These are phyloP conservation scores for Amanita pallidorosea DNA, from an alignment of 768 basidiomycete species.

Conservation along the genomic window DNA sequence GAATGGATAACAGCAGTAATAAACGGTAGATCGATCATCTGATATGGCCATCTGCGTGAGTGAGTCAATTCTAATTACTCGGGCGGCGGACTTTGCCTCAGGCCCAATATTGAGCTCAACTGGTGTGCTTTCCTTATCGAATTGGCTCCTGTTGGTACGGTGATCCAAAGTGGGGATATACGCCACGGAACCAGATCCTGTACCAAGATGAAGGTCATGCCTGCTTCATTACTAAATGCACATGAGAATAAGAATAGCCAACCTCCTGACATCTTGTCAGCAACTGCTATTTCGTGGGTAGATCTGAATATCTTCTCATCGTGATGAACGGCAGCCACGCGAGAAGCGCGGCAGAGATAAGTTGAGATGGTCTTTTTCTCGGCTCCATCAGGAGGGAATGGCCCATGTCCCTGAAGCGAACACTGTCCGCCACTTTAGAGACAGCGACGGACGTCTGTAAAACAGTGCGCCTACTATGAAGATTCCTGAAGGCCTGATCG, in stretches of 20 bases:
- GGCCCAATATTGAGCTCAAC: neutral
- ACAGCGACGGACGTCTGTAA: too few species aligned
- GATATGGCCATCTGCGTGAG: neutral
- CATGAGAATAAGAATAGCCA: neutral
- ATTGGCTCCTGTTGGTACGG: neutral
- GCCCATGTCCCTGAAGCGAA: constrained; percentile 6
- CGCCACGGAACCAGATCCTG: neutral
- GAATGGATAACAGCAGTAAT: neutral
- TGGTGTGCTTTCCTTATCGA: neutral
- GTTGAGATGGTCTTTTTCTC: neutral
- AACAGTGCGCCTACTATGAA: too few species aligned
- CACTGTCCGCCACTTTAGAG: too few species aligned
- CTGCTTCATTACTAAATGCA: neutral
- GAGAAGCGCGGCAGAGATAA: neutral
- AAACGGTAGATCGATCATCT: neutral
- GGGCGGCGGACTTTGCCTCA: neutral
- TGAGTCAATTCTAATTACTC: neutral
- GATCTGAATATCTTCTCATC: neutral
- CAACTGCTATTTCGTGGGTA: neutral
- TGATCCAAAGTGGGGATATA: neutral
- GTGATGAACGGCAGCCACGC: neutral
- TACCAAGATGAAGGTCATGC: neutral
- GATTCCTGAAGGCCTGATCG: too few species aligned
- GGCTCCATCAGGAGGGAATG: neutral
- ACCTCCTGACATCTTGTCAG: neutral